Conservation (phyloP, 2,329 filamentous ascomycete species). For the Epichloe baconii region DNA sequence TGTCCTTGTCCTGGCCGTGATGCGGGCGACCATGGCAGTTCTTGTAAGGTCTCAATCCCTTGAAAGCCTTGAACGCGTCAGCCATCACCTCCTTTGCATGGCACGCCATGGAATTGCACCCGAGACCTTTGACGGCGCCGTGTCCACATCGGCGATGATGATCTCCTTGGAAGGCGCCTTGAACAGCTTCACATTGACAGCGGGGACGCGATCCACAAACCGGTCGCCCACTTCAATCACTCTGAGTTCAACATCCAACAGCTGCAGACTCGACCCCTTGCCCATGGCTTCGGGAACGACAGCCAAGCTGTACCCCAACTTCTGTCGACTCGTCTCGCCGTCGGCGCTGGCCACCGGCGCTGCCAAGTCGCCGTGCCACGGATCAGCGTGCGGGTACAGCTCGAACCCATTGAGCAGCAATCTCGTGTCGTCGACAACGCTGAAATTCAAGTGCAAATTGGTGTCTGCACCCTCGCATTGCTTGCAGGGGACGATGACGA, state of each 20-base stretch:
- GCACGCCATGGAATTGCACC: slow-evolving; percentile 38
- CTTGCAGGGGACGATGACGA: slow-evolving; percentile 37
- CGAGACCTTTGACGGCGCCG: slow-evolving; percentile 17
- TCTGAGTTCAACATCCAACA: slow-evolving; percentile 42
- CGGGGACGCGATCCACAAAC: slow-evolving; percentile 40
- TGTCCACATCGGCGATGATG: slow-evolving; percentile 36
- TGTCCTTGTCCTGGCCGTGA: slow-evolving; percentile 6
- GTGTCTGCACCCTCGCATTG: slow-evolving; percentile 35
- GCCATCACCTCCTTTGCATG: slow-evolving; percentile 28
- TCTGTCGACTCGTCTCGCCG: slow-evolving; percentile 21
- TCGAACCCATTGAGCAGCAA: slow-evolving; percentile 47
- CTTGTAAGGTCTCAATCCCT: slow-evolving; percentile 10
- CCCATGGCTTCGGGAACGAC: slow-evolving; percentile 31
- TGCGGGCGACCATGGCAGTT: slow-evolving; percentile 13
- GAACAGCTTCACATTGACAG: slow-evolving; percentile 48
- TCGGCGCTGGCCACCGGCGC: slow-evolving; percentile 32
- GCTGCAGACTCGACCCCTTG: slow-evolving; percentile 35
- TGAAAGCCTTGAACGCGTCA: slow-evolving; percentile 15
- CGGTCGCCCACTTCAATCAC: slow-evolving; percentile 46
- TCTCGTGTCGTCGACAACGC: slow-evolving; percentile 32
- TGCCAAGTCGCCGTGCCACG: slow-evolving; percentile 28
- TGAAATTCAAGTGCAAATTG: slow-evolving; percentile 41
- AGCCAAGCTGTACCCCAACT: slow-evolving; percentile 37
- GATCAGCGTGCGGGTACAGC: slow-evolving; percentile 42
- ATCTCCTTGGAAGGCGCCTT: slow-evolving; percentile 43